Evolutionary conservation across 225 moss, liverwort and hornwort genomes (phyloP), one percentile per base, ranked within the genome.

Genomic region (Straminergon stramineum): DNA sequence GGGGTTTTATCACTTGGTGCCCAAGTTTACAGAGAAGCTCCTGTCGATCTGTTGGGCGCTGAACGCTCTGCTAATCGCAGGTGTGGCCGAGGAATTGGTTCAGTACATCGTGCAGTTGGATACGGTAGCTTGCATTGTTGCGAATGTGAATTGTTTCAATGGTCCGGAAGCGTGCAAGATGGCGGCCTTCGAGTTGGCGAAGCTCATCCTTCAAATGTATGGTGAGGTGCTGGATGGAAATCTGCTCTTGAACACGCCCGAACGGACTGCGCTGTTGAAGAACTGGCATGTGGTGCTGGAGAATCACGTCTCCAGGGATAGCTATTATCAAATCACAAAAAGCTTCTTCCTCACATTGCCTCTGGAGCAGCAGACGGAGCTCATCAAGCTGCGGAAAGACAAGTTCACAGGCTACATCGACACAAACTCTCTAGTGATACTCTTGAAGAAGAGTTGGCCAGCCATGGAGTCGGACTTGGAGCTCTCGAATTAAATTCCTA

Each of bases 261-360:
- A 92, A 27, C 79, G 92, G 22, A 83, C 84, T 73, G 90, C 87
- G 43, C 71, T 92, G 84, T 37, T 90, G 75, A 84, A 79, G 80
- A 92, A 92, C 53, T 92, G 87, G 90, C 92, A 90, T 74, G 61
- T 75, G 52, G 57, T 90, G n/a, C 67, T 92, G 23, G 87, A 92
- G 87, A 84, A 43, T 61, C 85, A 87, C 60, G 85, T 90, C 24
- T 87, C 87, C 7, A 87, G 74, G 43, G 90, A 92, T 35, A 90
- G 81, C 39, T 92, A 85, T 55, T 57, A 74, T 73, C 41, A 80
- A 52, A 68, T 90, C 23, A 85, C 87, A 8, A 90, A 75, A 55
- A 81, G 30, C 31, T 75, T 92, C 79, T 92, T 90, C 55, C 60
- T 90, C 58, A 90, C 90, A 28, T 92, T 90, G 81, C 92, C 92